Evolutionary conservation across 2,329 filamentous ascomycete species (phyloP).

Genomic region (Aciculosporium take): DNA sequence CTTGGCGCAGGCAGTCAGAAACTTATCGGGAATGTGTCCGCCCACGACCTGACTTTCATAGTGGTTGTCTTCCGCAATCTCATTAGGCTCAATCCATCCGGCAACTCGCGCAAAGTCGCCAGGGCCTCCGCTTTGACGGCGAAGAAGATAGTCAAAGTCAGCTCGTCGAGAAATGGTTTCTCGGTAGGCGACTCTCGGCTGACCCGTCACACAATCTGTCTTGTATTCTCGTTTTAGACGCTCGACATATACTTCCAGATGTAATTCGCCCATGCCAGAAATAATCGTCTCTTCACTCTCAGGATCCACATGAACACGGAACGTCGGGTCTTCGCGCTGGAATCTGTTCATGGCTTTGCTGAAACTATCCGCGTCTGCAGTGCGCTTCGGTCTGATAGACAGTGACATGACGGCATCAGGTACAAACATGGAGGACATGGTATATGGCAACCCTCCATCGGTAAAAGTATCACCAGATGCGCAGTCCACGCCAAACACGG

Average conservation of each 20-base stretch:
- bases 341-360: constrained; percentile 98
- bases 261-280: constrained; percentile 93
- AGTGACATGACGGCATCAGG: constrained; percentile 96
- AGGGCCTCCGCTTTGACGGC: constrained; percentile 89
- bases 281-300: constrained; percentile 97
- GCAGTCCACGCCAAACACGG: constrained; percentile 95
- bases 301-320: constrained; percentile 80
- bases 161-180: constrained; percentile 74
- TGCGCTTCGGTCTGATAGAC: constrained; percentile 91
- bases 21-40: constrained; percentile 90
- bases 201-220: constrained; percentile 88
- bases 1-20: constrained; percentile 84
- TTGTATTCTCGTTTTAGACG: constrained; percentile 94
- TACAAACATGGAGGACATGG: constrained; percentile 96
- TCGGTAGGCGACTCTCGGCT: constrained; percentile 92
- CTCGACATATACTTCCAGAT: constrained; percentile 95
- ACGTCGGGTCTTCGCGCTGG: constrained; percentile 95
- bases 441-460: constrained; percentile 80
- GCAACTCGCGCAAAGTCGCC: constrained; percentile 90
- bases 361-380: constrained; percentile 84
- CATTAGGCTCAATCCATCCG: constrained; percentile 80
- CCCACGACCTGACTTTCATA: constrained; percentile 83
- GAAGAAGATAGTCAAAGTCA: constrained; percentile 84
- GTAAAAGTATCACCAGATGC: constrained; percentile 97
- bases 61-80: constrained; percentile 55